These are phyloP conservation scores for Naematelia aurantialba DNA, from an alignment of 768 basidiomycete species.

Conservation along the genomic window DNA sequence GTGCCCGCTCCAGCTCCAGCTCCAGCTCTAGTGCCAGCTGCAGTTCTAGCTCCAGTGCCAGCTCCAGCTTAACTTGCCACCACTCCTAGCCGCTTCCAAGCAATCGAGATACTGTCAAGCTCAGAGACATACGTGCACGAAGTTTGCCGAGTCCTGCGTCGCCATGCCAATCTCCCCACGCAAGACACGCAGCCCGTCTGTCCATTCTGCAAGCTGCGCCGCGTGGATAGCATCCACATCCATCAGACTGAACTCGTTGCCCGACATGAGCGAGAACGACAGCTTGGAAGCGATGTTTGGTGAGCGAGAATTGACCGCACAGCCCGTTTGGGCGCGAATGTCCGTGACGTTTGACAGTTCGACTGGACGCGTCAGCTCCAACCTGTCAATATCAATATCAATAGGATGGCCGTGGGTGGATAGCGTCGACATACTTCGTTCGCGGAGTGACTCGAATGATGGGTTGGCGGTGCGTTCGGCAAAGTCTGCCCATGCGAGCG, in stretches of 20 bases:
- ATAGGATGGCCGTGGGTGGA: not conserved
- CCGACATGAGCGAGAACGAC: slow-evolving; percentile 38
- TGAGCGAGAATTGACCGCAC: slow-evolving; percentile 36
- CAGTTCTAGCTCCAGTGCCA: too few relatives aligned
- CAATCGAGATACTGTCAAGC: slow-evolving; percentile 5
- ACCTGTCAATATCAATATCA: not conserved
- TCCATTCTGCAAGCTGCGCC: slow-evolving; percentile 44
- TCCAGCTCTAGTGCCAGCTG: too few relatives aligned
- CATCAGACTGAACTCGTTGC: slow-evolving; percentile 32
- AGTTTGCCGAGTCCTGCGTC: slow-evolving; percentile 28
- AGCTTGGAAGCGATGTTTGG: slow-evolving; percentile 33
- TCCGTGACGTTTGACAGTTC: slow-evolving; percentile 28
- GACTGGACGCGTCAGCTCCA: slow-evolving; percentile 19
- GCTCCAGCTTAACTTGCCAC: too few relatives aligned
- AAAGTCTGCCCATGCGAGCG: slow-evolving; percentile 39
- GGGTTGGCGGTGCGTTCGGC: slow-evolving; percentile 21
- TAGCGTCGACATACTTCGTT: slow-evolving; percentile 30
- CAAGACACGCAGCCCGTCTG: slow-evolving; percentile 38
- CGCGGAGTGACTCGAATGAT: slow-evolving; percentile 24
- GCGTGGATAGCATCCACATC: slow-evolving; percentile 42
- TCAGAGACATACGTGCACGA: slow-evolving; percentile 38
- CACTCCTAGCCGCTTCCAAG: too few relatives aligned
- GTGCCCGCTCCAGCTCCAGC: not conserved
- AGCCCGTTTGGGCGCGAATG: slow-evolving; percentile 24
- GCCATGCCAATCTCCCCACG: slow-evolving; percentile 35